Percentiles rank a stretch among this genome's conserved stretches.
phyloP scores from a whole-genome alignment of 2,329 filamentous ascomycete genomes.

The Aspergillus luchuensis region DNA sequence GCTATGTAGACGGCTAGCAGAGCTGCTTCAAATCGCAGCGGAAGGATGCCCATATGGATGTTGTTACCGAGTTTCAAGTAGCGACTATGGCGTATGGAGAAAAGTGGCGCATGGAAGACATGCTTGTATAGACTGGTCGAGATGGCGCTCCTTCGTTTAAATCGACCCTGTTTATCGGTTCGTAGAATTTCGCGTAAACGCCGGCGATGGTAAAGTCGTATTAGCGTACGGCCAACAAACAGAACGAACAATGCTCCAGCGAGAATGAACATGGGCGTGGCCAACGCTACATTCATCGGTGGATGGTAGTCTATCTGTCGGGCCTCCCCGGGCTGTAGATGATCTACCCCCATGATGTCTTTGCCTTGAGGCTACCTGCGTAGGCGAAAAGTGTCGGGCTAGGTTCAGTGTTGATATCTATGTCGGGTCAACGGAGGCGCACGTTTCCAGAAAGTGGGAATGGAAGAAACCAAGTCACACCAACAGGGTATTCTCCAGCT shows the following conservation, averaged over 20 bases:
- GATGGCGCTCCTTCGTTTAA: slow-evolving; percentile 17
- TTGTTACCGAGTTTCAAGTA: slow-evolving; percentile 34
- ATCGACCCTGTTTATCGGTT: slow-evolving; percentile 26
- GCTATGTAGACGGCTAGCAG: slow-evolving; percentile 66
- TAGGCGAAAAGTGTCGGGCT: background rate
- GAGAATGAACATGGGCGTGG: slow-evolving; percentile 34
- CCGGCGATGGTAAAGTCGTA: slow-evolving; percentile 28
- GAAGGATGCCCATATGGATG: slow-evolving; percentile 71
- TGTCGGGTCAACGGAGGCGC: background rate
- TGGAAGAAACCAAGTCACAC: no score
- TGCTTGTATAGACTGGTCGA: slow-evolving; percentile 41
- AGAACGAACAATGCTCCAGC: slow-evolving; percentile 27
- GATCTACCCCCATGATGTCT: slow-evolving; percentile 36
- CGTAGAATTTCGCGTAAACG: slow-evolving; percentile 24
- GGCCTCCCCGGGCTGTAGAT: slow-evolving; percentile 27
- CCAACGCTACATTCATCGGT: slow-evolving; percentile 36
- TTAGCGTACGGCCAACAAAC: slow-evolving; percentile 27
- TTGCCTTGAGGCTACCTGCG: slow-evolving; percentile 6
- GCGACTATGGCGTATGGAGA: slow-evolving; percentile 41
- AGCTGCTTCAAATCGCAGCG: slow-evolving; percentile 71
- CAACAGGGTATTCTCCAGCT: background rate
- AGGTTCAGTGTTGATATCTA: background rate
- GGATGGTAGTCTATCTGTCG: slow-evolving; percentile 27
- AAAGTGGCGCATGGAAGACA: slow-evolving; percentile 63
- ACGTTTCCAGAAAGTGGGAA: no score